Evolutionary conservation across 805 yeast species (phyloP).

Genomic region (Starmerella bacillaris): DNA sequence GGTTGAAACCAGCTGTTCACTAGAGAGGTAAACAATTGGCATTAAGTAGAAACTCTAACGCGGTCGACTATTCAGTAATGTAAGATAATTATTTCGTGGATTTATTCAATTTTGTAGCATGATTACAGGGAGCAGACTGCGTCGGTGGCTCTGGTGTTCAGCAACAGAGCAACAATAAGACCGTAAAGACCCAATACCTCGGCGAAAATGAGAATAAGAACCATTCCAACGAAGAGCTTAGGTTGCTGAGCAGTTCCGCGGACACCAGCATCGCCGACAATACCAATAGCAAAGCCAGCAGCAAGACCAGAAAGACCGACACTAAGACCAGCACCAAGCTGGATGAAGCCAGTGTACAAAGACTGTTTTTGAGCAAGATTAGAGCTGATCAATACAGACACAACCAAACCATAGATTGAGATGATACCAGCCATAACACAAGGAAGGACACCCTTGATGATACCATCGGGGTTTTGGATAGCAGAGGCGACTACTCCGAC

Average conservation of each 20-base stretch:
- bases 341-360: slow-evolving; percentile 90
- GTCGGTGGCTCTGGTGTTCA: slow-evolving; percentile 94
- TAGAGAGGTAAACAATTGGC: too few species aligned
- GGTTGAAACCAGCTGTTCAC: too few species aligned
- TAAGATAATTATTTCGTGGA: too few species aligned
- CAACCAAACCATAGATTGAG: slow-evolving; percentile 94
- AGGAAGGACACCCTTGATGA: slow-evolving; percentile 80
- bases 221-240: slow-evolving; percentile 95
- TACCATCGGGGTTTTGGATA: slow-evolving; percentile 81
- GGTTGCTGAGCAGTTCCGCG: slow-evolving; percentile 98
- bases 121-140: slow-evolving; percentile 37
- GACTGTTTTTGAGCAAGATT: slow-evolving; percentile 81
- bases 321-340: slow-evolving; percentile 92
- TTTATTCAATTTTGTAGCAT: too few species aligned
- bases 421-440: slow-evolving; percentile 99
- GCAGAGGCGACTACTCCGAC: slow-evolving; percentile 98
- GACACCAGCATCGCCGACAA: slow-evolving; percentile 98
- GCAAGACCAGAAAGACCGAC: slow-evolving; percentile 96
- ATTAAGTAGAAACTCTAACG: too few species aligned
- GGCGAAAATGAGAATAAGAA: slow-evolving; percentile 93
- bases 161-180: slow-evolving; percentile 88
- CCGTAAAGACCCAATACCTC: slow-evolving; percentile 98
- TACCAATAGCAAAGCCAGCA: slow-evolving; percentile 98
- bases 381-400: slow-evolving; percentile 83
- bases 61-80: too few species aligned